Evolutionary conservation across 192 early-diverging fungal species (phyloP).

Genomic region (Coemansia sp.): DNA sequence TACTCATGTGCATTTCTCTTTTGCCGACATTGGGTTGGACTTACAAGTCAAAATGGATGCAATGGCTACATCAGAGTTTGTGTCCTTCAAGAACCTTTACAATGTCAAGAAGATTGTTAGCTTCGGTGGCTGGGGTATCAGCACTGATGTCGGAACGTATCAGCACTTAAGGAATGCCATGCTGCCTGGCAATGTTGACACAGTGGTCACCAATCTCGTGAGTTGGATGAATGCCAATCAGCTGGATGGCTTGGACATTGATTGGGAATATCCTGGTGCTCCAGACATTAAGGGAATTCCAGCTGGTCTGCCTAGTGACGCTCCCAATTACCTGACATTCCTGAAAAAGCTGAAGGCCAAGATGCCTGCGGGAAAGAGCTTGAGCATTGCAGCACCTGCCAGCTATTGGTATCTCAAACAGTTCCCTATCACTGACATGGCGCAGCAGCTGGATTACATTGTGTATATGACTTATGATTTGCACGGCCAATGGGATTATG

Average conservation of each 20-base stretch:
- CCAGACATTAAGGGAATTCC: constrained; percentile 13
- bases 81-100: constrained; percentile 5
- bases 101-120: constrained; percentile 9
- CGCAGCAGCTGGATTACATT: constrained; percentile 20
- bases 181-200: constrained; percentile 8
- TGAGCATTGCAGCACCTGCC: constrained; percentile 12
- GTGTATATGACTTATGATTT: constrained; percentile 35
- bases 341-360: constrained; percentile 1
- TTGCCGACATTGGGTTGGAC: constrained; percentile 4
- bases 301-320: constrained; percentile 5
- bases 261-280: constrained; percentile 18
- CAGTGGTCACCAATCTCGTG: background rate
- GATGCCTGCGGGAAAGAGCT: constrained; percentile 3
- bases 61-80: background rate
- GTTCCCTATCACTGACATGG: constrained; percentile 24
- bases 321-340: constrained; percentile 8
- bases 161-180: constrained; percentile 4
- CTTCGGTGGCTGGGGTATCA: constrained; percentile 19
- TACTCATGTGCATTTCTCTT: constrained; percentile 14
- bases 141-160: background rate
- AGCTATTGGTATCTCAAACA: constrained; percentile 17
- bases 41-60: constrained; percentile 1
- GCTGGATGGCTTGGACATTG: constrained; percentile 10
- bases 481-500: constrained; percentile 35
- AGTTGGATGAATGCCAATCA: constrained; percentile 4